Base-by-base conservation (phyloP, 495 filamentous ascomycete species). In the Aspergillus ostianus region DNA sequence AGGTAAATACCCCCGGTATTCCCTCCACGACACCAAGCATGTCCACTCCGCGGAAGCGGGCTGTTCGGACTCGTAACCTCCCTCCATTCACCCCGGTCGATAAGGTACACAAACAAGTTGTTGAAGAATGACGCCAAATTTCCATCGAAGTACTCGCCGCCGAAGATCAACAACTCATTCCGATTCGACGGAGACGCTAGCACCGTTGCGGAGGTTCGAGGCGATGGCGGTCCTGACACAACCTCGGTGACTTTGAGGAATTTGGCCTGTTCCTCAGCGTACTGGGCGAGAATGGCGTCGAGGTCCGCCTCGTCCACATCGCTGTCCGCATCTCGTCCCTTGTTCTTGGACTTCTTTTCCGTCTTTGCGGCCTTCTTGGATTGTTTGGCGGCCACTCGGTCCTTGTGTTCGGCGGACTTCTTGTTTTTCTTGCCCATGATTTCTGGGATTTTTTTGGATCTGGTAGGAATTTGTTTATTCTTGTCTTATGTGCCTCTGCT, bases 221-320 rank as follows among this genome's bases (percentile, higher is more conserved):
- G 82, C 20, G 86, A 83, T 2, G 93, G 94, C 49, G 94, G 90
- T 9, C 79, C 85, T n/a, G 83, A 86, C 3, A 81, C 70, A 8
- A 82, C 80, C 74, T 98, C 94, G 4, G 93, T 97, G 66, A 98
- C 85, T 77, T 96, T 96, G 62, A 93, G 84, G 67, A 94, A 97
- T 65, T 88, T 87, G 57, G 94, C 93, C 78, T 98, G 94, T 74
- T 92, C 75, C 58, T 80, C 79, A 21, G 80, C 79, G 69, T 96
- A 98, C 74, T 94, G 91, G 18, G 91, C 92, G 13, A 98, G 86
- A n/a, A 98, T 91, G n/a, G 87, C 85, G 72, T 98, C 94, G 47
- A 98, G 78, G 74, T 98, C 94, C n/a, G 93, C 85, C 64, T 97
- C 92, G 75, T 96, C 92, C 44, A 78, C 89, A 68, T 94, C 90